A percentile compares a stretch with the other conserved stretches of the same genome.
phyloP scores from a whole-genome alignment of 306 rosid genomes.

The Pyrus bretschneideri region DNA sequence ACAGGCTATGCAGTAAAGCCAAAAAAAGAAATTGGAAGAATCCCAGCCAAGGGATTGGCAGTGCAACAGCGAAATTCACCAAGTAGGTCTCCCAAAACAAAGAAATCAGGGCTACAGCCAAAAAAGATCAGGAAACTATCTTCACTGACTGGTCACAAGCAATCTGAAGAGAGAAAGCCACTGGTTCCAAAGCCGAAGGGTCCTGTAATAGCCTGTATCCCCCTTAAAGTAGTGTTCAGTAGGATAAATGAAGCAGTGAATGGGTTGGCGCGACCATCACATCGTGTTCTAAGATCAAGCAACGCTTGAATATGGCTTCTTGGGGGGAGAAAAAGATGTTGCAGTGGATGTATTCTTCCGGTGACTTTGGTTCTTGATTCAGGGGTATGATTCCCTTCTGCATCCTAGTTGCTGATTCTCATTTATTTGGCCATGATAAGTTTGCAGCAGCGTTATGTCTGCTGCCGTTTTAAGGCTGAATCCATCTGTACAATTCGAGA shows the following conservation, averaged over 20 bases:
- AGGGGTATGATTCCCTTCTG: constrained; percentile 30
- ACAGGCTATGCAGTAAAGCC: constrained; percentile 18
- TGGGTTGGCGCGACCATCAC: constrained; percentile 52
- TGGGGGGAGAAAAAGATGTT: constrained; percentile 8
- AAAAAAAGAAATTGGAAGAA: constrained; percentile 27
- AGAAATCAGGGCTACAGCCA: constrained; percentile 55
- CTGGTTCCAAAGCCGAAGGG: constrained; percentile 56
- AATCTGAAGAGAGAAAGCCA: constrained; percentile 49
- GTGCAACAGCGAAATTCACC: constrained; percentile 15
- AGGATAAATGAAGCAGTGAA: constrained; percentile 79
- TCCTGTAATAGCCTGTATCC: constrained; percentile 77
- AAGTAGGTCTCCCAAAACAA: constrained; percentile 43
- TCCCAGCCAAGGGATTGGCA: constrained; percentile 30
- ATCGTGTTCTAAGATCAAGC: constrained; percentile 34
- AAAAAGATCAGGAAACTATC: constrained; percentile 84
- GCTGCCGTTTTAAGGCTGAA: constrained; percentile 31
- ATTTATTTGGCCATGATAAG: constrained; percentile 31
- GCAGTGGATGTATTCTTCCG: constrained; percentile 17
- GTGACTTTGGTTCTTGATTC: constrained; percentile 20
- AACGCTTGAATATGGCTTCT: constrained; percentile 28
- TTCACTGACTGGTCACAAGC: constrained; percentile 61
- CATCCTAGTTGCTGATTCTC: constrained; percentile 20
- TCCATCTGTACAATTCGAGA: constrained; percentile 45
- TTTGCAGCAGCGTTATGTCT: constrained; percentile 26
- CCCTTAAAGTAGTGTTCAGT: constrained; percentile 78